Percentiles rank a stretch among this genome's conserved stretches.
Evolutionary conservation across 192 early-diverging fungal genomes (phyloP).

Genomic region (Backusella liffmaniae): DNA sequence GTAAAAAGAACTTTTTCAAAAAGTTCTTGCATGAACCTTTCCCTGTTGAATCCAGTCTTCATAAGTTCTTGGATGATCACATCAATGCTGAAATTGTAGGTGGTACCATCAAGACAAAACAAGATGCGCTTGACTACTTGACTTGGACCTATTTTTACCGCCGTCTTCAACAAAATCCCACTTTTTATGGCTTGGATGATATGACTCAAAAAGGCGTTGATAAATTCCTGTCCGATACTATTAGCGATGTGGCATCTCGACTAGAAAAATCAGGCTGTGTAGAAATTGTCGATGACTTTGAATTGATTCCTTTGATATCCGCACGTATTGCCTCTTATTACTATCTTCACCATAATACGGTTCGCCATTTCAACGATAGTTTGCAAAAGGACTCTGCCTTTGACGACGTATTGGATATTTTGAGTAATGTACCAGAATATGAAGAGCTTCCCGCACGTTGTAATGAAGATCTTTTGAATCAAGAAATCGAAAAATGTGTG

Average conservation of each 20-base stretch:
- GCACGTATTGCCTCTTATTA: constrained; percentile 91
- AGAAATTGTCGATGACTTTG: constrained; percentile 61
- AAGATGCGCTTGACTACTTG: constrained; percentile 95
- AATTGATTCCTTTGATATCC: constrained; percentile 68
- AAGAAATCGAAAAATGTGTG: constrained; percentile 72
- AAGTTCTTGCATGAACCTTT: constrained; percentile 96
- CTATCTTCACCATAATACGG: constrained; percentile 84
- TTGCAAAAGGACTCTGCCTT: constrained; percentile 49
- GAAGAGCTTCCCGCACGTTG: constrained; percentile 91
- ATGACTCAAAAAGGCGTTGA: constrained; percentile 65
- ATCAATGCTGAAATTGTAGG: constrained; percentile 92
- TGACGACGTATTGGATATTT: constrained; percentile 68
- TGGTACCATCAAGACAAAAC: constrained; percentile 83
- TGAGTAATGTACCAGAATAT: constrained; percentile 86
- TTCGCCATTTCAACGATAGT: constrained; percentile 62
- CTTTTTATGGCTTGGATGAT: constrained; percentile 91
- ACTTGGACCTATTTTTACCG: constrained; percentile 97
- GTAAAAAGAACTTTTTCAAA: constrained; percentile 98
- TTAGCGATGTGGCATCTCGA: constrained; percentile 69
- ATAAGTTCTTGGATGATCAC: constrained; percentile 79
- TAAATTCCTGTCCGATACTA: constrained; percentile 74
- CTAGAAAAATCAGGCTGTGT: constrained; percentile 74
- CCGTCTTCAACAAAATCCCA: constrained; percentile 88
- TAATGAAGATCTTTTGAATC: constrained; percentile 92
- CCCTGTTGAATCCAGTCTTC: constrained; percentile 84